Evolutionary conservation across 2,329 filamentous ascomycete genomes (phyloP).

Genomic region (Corniculantispora saksenae): DNA sequence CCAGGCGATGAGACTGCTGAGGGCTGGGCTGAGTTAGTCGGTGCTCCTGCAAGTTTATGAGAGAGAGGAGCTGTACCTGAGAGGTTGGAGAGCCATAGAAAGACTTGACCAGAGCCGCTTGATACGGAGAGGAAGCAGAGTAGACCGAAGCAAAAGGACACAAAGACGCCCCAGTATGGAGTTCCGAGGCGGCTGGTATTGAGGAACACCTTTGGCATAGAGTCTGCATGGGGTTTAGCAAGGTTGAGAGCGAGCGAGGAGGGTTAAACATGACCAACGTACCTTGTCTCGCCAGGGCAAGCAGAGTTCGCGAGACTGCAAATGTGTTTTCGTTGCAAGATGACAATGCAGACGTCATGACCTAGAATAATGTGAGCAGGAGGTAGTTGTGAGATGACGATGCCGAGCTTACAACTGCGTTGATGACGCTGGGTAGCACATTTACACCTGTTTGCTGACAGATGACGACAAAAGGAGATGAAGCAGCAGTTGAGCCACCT

Average conservation of each 20-base stretch:
- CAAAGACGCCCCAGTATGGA: slow-evolving; percentile 48
- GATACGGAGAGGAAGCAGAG: slow-evolving; percentile 51
- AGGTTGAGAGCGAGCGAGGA: too few relatives aligned
- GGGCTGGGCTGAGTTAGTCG: slow-evolving; percentile 4
- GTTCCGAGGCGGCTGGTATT: slow-evolving; percentile 52
- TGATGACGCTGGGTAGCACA: slow-evolving; percentile 53
- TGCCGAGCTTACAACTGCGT: slow-evolving; percentile 45
- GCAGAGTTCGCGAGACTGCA: slow-evolving; percentile 52
- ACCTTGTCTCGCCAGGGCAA: slow-evolving; percentile 53
- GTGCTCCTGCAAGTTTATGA: neutral
- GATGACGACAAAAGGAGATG: slow-evolving; percentile 51
- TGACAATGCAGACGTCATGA: slow-evolving; percentile 54
- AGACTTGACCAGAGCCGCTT: slow-evolving; percentile 46
- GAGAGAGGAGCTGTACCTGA: slow-evolving; percentile 42
- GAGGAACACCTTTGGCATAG: slow-evolving; percentile 52
- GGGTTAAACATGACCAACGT: slow-evolving; percentile 5
- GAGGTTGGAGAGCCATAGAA: slow-evolving; percentile 58
- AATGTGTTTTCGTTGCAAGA: slow-evolving; percentile 58
- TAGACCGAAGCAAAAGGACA: slow-evolving; percentile 43
- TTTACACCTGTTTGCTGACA: slow-evolving; percentile 51
- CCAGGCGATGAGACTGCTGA: slow-evolving; percentile 34
- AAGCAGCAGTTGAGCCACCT: slow-evolving; percentile 54
- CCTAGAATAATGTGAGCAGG: neutral
- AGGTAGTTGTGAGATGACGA: neutral
- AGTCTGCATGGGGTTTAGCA: slow-evolving; percentile 24